Evolutionary conservation across 2,329 filamentous ascomycete species (phyloP), one percentile per base, ranked within the genome.

Genomic region (Beauveria australis): DNA sequence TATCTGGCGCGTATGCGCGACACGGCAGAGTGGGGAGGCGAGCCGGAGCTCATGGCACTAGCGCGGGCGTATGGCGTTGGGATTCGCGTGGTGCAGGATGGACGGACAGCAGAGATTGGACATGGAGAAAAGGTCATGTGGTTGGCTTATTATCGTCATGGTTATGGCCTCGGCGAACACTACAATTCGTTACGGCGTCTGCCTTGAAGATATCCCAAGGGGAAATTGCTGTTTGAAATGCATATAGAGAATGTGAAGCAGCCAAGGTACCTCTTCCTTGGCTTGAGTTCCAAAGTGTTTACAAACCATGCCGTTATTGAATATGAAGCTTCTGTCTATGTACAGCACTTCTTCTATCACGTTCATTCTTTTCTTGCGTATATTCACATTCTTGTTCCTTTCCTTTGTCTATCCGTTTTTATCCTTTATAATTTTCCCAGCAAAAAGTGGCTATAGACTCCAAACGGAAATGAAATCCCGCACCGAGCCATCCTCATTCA

Each of bases 1-100:
- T 96, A 97, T 73, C 81, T 90, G 52, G 75, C 76, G 52, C 91
- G 89, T 75, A 90, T 99, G 63, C 78, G 87, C 64, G 86, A 94
- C 62, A 97, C 92, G 53, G 92, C 91, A 0, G 93, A 96, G 75
- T 99, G 94, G 94, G 94, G 94, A 54, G 94, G 94, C 0, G 91
- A 97, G 78, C 75, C 97, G 64, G 94, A 99, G 78, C 75, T 99
- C 60, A 80, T 87, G 72, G 94, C 94, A 26, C 79, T 99, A 71
- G 89, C 93, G 55, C 87, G 85, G 71, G 85, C 84, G 59, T 97
- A 95, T 68, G 84, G 83, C 3, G 85, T 94, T 12, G 84, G 88
- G 69, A 93, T 97, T 64, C 85, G 87, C 69, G 89, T 99, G 14
- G 77, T 99, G 64, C 92, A 97, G 68, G 89, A 93, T 71, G 91